Percentiles rank a stretch among this genome's conserved stretches.
Conservation (phyloP, 2,329 filamentous ascomycete genomes). For the Pestalotiopsis sp. region DNA sequence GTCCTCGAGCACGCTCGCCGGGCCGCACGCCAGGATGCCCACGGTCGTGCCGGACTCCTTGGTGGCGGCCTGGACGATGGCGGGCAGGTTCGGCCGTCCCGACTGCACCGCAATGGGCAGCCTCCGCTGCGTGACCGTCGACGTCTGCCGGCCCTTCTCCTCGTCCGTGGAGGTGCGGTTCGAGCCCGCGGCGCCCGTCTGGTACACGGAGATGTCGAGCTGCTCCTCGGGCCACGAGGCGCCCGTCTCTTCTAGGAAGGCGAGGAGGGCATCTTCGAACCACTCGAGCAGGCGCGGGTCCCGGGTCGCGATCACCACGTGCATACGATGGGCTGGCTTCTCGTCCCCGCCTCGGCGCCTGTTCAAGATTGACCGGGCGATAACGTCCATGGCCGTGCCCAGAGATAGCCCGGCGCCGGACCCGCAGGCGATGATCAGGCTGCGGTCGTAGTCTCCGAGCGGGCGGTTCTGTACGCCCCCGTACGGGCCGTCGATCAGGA, state of each 20-base stretch:
- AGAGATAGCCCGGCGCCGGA: conserved; percentile 57
- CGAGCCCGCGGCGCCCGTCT: conserved; percentile 16
- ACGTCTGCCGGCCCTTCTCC: background rate
- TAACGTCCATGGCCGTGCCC: conserved; percentile 44
- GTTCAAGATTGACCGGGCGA: conserved; percentile 18
- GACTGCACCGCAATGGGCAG: conserved; percentile 14
- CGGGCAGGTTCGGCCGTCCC: conserved; percentile 23
- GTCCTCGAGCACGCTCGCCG: conserved; percentile 21
- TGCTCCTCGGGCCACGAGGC: conserved; percentile 16
- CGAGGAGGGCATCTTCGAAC: conserved; percentile 20
- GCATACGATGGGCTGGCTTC: conserved; percentile 14
- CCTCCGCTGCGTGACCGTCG: conserved; percentile 7
- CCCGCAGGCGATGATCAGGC: conserved; percentile 55
- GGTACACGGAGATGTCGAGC: conserved; percentile 24
- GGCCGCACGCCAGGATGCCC: conserved; percentile 28
- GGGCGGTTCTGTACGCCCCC: conserved; percentile 47
- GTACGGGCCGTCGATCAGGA: conserved; percentile 61
- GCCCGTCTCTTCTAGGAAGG: conserved; percentile 23
- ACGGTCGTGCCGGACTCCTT: conserved; percentile 20
- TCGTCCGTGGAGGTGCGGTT: background rate
- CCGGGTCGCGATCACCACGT: conserved; percentile 31
- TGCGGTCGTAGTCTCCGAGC: conserved; percentile 39
- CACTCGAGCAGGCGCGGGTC: conserved; percentile 10
- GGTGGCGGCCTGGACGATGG: conserved; percentile 21
- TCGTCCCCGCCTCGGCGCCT: conserved; percentile 8